Base-by-base conservation (phyloP, 2,329 filamentous ascomycete genomes). In the Aaosphaeria pasadenensis region DNA sequence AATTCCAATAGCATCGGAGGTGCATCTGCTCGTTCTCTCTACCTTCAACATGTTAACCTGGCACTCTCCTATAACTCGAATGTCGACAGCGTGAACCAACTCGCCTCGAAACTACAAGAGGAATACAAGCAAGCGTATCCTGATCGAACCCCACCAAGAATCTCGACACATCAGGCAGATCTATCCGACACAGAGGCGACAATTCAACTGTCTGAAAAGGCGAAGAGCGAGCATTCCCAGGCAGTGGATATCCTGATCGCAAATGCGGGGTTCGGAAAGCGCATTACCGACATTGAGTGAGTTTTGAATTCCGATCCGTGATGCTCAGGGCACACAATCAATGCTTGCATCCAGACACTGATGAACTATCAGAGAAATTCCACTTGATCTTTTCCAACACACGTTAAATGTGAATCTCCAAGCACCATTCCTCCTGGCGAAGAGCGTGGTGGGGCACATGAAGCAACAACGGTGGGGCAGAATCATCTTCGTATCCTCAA, bases 211-310 rank as follows among this genome's bases (percentile, higher is more conserved):
- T 84, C 83, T 48, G 56, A 71, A 11, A 76, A 83, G 47, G 79
- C 87, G 39, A 68, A 75, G 42, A 59, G 68, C 1, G 60, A 77
- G 44, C 82, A 86, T 60, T 73, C 72, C 7, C 73, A 79, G 47
- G 73, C 74, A 2, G 81, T 82, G 0, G 81, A 87, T 57, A 86
- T 88, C 24, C 71, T 88, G 3, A 66, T 88, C 29, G 81, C 79
- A 7, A 88, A 88, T 58, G 85, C 85, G 1, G 85, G 84, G 0
- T 78, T 85, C 54, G 84, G 84, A 38, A 83, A 83, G 59, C 75
- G 83, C n/a, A 79, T 84, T 42, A 56, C 53, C n/a, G 64, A 71
- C 46, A 69, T 72, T 28, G 61, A 69, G 56, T 59, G 48, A 36
- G 7, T 47, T 24, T 41, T 11, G 17, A 9, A 41, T 41, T 9